A percentile compares a stretch with the other conserved stretches of the same genome.
Evolutionary conservation across 148 eudicot species (phyloP).

Genomic region (Rhododendron ovatum): DNA sequence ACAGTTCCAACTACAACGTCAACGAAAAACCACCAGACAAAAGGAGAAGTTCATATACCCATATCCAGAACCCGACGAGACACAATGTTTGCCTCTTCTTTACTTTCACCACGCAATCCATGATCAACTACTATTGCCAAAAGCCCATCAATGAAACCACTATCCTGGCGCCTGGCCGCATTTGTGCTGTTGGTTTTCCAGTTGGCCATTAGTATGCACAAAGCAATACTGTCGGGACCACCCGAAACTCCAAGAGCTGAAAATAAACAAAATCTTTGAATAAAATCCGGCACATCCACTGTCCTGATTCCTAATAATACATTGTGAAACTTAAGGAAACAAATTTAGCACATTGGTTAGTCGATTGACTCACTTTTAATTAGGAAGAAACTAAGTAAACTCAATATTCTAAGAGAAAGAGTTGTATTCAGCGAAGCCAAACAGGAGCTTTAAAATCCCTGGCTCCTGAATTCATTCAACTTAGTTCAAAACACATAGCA

Average conservation of each 20-base stretch:
- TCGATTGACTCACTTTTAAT: background rate
- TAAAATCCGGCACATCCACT: background rate
- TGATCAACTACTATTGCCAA: slow-evolving; percentile 89
- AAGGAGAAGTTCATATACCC: slow-evolving; percentile 42
- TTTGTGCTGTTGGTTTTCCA: slow-evolving; percentile 51
- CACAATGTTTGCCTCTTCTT: slow-evolving; percentile 71
- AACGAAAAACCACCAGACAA: slow-evolving; percentile 9
- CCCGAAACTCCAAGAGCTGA: slow-evolving; percentile 95
- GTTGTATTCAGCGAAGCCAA: background rate
- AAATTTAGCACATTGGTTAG: background rate
- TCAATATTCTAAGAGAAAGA: background rate
- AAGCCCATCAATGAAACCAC: slow-evolving; percentile 60
- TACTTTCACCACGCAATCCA: slow-evolving; percentile 78
- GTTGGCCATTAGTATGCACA: slow-evolving; percentile 63
- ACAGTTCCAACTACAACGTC: background rate
- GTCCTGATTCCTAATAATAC: background rate
- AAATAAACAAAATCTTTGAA: slow-evolving; percentile 9
- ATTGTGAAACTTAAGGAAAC: background rate
- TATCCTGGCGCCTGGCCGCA: slow-evolving; percentile 23
- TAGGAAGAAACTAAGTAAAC: background rate
- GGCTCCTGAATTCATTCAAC: background rate
- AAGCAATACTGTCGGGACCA: slow-evolving; percentile 95
- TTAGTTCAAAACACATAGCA: background rate
- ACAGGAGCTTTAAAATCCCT: background rate
- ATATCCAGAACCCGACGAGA: slow-evolving; percentile 51